Evolutionary conservation across 345 rosid genomes (phyloP), one percentile per base, ranked within the genome.

Genomic region (Populus tremula): DNA sequence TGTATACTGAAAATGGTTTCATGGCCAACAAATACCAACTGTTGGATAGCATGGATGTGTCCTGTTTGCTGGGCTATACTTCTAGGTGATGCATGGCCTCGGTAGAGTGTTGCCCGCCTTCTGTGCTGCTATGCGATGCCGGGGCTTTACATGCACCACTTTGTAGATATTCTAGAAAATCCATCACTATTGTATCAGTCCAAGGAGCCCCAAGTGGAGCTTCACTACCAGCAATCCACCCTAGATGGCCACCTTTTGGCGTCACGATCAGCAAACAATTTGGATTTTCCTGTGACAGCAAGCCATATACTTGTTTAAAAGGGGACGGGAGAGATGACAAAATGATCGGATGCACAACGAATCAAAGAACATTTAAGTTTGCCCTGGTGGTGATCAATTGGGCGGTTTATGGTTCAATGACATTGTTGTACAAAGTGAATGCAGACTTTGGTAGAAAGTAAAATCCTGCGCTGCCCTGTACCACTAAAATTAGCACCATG

Each of bases 171-270:
- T 90, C 92, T 13, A 95, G 91, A 83, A 95, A 91, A 82, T 93
- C 90, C 96, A 93, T 92, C 69, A 91, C 89, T 54, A 91, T 76
- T 0, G 89, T 80, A 74, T 93, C 99, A 1, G 96, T 93, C 97
- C 96, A 95, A 47, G 98, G 92, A 71, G 97, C 93, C 61, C 99
- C 98, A 3, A 76, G 67, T 8, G 94, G 96, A 71, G 93, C 90
- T 79, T 84, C 95, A 18, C 70, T 67, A 70, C 97, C 98, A 0
- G 97, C 99, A 71, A 92, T 88, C 98, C 99, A 95, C 27, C 98
- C 97, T 39, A 95, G 84, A 83, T 91, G 99, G 23, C 96, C 98
- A 31, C 97, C 98, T 84, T 82, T 88, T 23, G 99, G 98, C 53
- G 99, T 93, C 81, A 91, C 93, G 69, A 91, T 85, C 78, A 95